Base-by-base conservation (phyloP, 768 basidiomycete species). In the Tylopilus felleus region DNA sequence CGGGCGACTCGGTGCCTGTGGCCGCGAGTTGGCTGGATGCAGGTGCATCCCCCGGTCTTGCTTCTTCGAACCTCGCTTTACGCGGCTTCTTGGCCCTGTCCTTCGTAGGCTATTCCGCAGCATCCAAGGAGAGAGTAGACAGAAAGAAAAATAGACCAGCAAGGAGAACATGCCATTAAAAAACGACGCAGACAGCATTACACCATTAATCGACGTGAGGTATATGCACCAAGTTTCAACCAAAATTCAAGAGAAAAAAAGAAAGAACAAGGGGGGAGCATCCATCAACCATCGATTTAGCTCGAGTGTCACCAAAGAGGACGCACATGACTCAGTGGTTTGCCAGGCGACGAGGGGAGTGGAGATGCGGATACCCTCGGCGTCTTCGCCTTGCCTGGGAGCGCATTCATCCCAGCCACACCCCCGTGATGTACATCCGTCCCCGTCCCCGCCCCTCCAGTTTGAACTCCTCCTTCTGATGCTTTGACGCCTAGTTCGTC, bases 291-390 rank as follows among this genome's bases (percentile, higher is more conserved):
- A 78, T 71, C 68, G 52, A 71, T 77, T 74, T 67, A 65, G 60
- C 71, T 69, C 66, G 38, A 70, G 67, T 81, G 72, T 75, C 76
- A 82, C 83, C 85, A 76, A 77, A 83, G 81, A 77, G 81, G 80
- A 90, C 89, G 87, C 83, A 92, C 89, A 84, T 92, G 89, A 73
- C 81, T 84, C 77, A 90, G 72, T 61, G 88, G 84, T 68, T 82
- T 84, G 59, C 81, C 78, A 57, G 80, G 71, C 49, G 81, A 74
- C 39, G 74, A 65, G 55, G 78, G 77, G 55, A 76, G 63, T 53
- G 60, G 51, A 36, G 66, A 41, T 16, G 45, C 52, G 2, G 64
- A 62, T 31, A 51, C 51, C 49, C 60, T 59, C 28, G 65, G 65
- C 47, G 60, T 68, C 57, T 63, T 69, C 13, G 57, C 52, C 51